Conservation (phyloP, 345 rosid genomes). For the Ceriops zippeliana region DNA sequence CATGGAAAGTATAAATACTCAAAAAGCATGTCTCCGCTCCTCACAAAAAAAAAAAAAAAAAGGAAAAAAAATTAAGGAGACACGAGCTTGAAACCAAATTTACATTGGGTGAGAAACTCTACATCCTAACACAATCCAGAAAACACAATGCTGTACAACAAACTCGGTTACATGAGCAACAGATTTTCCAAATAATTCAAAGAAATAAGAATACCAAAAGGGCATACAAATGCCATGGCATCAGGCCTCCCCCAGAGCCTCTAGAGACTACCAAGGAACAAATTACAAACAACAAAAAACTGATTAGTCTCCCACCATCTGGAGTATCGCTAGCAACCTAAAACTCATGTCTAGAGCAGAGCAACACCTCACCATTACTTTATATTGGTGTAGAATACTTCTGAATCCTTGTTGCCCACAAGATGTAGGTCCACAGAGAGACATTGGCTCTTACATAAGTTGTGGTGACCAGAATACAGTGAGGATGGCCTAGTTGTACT, state of each 20-base stretch:
- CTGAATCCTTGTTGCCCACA: slow-evolving; percentile 3
- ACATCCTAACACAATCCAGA: slow-evolving; percentile 4
- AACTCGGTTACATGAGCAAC: slow-evolving; percentile 1
- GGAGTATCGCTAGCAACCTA: slow-evolving; percentile 17
- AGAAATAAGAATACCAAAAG: not conserved
- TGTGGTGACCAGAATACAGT: slow-evolving; percentile 26
- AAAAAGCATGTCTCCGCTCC: not conserved
- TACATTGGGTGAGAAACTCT: slow-evolving; percentile 2
- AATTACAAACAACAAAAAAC: slow-evolving; percentile 3
- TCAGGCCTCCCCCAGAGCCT: not conserved
- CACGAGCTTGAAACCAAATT: not conserved
- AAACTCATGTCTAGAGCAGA: slow-evolving; percentile 1
- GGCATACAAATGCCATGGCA: not conserved
- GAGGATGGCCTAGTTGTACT: slow-evolving; percentile 9
- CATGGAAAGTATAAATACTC: not conserved
- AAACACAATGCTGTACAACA: slow-evolving; percentile 10
- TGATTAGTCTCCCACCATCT: not conserved
- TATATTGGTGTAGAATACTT: not conserved
- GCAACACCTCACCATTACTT: slow-evolving; percentile 10
- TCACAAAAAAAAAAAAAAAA: not conserved
- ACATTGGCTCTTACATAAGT: slow-evolving; percentile 7
- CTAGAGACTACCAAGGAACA: no score
- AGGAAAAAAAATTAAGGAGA: not conserved
- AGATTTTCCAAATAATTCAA: not conserved
- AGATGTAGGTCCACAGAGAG: not conserved